Percentiles rank a stretch among this genome's conserved stretches.
phyloP scores from a whole-genome alignment of 768 basidiomycete genomes.

The Agrocybe pediades region DNA sequence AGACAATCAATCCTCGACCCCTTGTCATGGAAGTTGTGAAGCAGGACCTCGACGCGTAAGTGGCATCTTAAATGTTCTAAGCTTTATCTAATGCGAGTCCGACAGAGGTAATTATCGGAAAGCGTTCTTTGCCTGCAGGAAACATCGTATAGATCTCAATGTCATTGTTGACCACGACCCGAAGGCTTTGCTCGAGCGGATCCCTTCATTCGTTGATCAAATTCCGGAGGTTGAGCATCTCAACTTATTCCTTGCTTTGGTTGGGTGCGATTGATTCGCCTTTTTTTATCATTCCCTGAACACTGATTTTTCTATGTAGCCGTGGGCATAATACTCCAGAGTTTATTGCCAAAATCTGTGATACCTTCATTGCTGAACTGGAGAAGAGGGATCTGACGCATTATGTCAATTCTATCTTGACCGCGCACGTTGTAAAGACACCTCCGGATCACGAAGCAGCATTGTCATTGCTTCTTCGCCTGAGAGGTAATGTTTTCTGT shows the following conservation, averaged over 20 bases:
- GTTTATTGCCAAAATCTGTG: conserved; percentile 70
- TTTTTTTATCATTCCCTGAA: background rate
- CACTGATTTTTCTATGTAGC: conserved; percentile 33
- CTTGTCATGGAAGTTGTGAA: conserved; percentile 86
- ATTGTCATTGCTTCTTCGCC: conserved; percentile 67
- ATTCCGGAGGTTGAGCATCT: conserved; percentile 89
- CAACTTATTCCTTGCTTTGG: conserved; percentile 84
- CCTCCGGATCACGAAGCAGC: conserved; percentile 92
- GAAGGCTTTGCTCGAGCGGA: conserved; percentile 59
- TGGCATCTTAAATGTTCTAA: conserved; percentile 12
- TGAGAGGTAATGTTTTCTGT: conserved; percentile 64
- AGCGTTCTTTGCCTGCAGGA: conserved; percentile 89
- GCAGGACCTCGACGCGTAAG: conserved; percentile 73
- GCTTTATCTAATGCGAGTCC: background rate
- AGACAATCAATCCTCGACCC: conserved; percentile 92
- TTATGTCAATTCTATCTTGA: conserved; percentile 90
- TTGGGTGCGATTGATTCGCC: conserved; percentile 60
- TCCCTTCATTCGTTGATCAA: conserved; percentile 78
- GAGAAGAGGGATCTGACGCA: conserved; percentile 70
- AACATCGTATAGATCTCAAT: conserved; percentile 91
- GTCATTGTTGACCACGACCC: conserved; percentile 83
- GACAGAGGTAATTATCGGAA: conserved; percentile 75
- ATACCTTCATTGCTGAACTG: conserved; percentile 71
- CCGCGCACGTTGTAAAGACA: conserved; percentile 88
- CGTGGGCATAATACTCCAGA: conserved; percentile 60